These are phyloP conservation scores for Cyberlindnera euphorbiiphila DNA, from an alignment of 805 yeast genomes.

Conservation along the genomic window DNA sequence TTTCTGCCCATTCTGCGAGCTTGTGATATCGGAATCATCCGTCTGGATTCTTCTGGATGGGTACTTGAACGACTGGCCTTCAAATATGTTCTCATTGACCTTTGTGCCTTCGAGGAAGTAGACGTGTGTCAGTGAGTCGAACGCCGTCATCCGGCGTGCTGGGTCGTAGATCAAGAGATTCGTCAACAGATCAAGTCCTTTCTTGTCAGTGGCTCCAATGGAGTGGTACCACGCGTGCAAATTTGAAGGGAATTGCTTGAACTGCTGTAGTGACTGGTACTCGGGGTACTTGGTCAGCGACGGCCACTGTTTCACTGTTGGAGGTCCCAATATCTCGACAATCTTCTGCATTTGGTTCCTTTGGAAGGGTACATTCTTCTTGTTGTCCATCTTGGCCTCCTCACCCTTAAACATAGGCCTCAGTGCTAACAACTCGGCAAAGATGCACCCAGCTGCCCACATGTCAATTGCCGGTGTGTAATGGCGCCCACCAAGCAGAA, in stretches of 20 bases:
- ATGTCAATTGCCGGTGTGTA: conserved; percentile 89
- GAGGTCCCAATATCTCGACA: conserved; percentile 90
- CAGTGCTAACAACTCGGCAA: conserved; percentile 84
- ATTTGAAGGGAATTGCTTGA: conserved; percentile 59
- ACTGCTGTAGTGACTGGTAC: conserved; percentile 55
- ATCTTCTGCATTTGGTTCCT: conserved; percentile 88
- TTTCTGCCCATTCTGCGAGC: conserved; percentile 31
- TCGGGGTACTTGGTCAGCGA: conserved; percentile 80
- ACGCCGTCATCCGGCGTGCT: conserved; percentile 69
- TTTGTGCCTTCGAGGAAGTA: conserved; percentile 72
- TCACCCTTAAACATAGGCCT: conserved; percentile 97
- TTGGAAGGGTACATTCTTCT: conserved; percentile 91
- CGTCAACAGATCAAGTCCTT: conserved; percentile 61
- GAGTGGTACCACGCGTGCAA: conserved; percentile 82
- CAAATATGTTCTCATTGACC: conserved; percentile 76
- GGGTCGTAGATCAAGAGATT: conserved; percentile 82
- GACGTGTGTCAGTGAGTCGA: conserved; percentile 67
- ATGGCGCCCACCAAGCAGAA: conserved; percentile 85
- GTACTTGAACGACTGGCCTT: conserved; percentile 65
- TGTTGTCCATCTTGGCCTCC: conserved; percentile 93
- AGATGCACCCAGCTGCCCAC: conserved; percentile 95
- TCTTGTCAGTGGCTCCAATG: conserved; percentile 69
- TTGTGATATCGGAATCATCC: conserved; percentile 75
- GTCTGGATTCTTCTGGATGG: conserved; percentile 85
- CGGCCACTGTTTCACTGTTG: conserved; percentile 77